phyloP scores from a whole-genome alignment of 1,284 basidiomycete genomes.

The Spongispora temasekensis region DNA sequence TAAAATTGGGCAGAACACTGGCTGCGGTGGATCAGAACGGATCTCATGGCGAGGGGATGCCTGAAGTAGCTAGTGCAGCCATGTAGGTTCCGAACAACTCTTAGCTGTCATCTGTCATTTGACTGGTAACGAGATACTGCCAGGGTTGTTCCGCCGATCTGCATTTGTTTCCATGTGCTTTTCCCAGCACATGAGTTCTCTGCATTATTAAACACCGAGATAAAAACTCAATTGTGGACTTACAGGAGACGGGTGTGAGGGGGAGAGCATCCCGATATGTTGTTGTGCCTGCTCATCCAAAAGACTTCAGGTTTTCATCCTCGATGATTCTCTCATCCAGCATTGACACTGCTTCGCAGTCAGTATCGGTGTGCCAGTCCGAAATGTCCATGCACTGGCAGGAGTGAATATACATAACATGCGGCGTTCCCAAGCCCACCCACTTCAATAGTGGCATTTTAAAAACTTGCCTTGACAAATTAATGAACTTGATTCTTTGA shows the following conservation, averaged over 20 bases:
- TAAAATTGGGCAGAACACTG: conserved; percentile 1
- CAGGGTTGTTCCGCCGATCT: background rate
- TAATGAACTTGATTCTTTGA: no score
- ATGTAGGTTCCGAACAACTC: background rate
- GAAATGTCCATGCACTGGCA: background rate
- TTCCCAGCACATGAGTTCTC: no score
- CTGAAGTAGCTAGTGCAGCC: background rate
- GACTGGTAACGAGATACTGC: background rate
- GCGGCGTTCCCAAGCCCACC: background rate
- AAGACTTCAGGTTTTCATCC: background rate
- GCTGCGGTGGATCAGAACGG: conserved; percentile 5
- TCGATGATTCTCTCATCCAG: background rate
- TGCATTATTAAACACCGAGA: background rate
- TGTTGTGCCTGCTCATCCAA: no score
- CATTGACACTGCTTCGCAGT: background rate
- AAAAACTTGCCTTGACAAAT: background rate
- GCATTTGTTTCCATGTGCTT: background rate
- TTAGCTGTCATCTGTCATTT: background rate
- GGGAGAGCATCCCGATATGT: no score
- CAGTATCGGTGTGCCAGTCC: background rate
- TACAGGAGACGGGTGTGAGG: no score
- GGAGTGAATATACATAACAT: background rate
- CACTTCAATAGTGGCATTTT: background rate
- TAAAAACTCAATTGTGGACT: no score
- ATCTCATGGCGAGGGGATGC: background rate